Conservation (phyloP, 2,329 filamentous ascomycete genomes). For the Fusarium bactridioides region DNA sequence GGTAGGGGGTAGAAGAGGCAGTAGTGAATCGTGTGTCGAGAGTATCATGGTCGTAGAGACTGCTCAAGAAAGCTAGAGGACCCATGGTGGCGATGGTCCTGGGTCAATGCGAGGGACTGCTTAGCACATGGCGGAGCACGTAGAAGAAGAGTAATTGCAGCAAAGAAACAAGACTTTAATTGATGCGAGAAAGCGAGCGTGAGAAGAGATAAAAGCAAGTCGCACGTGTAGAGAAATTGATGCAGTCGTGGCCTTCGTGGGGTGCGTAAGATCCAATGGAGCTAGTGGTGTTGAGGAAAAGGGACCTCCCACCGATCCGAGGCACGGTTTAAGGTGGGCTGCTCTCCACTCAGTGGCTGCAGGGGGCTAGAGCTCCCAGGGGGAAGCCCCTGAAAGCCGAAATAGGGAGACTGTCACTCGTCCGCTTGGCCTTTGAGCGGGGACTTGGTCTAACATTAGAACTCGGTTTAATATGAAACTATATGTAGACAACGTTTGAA, state of each 20-base stretch:
- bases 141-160: neutral
- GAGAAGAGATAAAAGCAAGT: neutral
- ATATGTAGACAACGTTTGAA: neutral
- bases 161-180: neutral
- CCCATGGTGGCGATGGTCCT: constrained; percentile 49
- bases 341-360: constrained; percentile 6
- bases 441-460: neutral
- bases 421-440: neutral
- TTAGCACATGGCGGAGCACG: constrained; percentile 36
- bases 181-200: neutral
- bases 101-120: constrained; percentile 10
- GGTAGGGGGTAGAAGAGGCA: constrained; percentile 73
- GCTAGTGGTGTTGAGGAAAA: constrained; percentile 37
- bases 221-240: constrained; percentile 9
- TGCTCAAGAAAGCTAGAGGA: constrained; percentile 53
- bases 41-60: constrained; percentile 71
- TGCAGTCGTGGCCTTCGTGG: constrained; percentile 41
- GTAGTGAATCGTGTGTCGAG: constrained; percentile 71
- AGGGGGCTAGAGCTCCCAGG: constrained; percentile 24
- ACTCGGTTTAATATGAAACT: neutral
- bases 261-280: constrained; percentile 8
- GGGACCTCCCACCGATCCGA: constrained; percentile 30
- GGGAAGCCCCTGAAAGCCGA: constrained; percentile 32
- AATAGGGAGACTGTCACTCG: constrained; percentile 34
- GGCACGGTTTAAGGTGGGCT: constrained; percentile 24